These are phyloP conservation scores for Backusella liffmaniae DNA, from an alignment of 192 early-diverging fungal species.

Conservation along the genomic window DNA sequence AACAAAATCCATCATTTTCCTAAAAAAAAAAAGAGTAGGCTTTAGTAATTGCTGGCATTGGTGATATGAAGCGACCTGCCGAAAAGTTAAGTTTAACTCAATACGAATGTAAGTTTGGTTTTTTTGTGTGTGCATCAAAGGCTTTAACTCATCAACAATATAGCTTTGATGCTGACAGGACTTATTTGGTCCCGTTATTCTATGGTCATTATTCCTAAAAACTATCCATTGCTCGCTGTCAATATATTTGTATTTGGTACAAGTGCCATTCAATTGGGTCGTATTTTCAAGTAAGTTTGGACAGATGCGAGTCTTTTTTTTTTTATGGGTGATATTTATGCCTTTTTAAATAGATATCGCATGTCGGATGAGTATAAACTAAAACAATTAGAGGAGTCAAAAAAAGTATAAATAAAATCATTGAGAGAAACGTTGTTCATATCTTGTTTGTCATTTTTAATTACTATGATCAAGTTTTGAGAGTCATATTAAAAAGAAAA, in stretches of 20 bases:
- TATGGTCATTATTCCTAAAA: slow-evolving; percentile 87
- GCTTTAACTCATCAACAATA: no score
- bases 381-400: background rate
- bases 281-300: slow-evolving; percentile 65
- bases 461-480: no score
- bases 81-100: slow-evolving; percentile 85
- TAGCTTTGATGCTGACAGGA: slow-evolving; percentile 90
- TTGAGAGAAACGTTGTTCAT: background rate
- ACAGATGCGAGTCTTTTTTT: background rate
- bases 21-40: slow-evolving; percentile 48
- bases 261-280: slow-evolving; percentile 78
- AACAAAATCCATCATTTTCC: background rate
- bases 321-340: background rate
- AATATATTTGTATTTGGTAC: slow-evolving; percentile 93
- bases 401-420: slow-evolving; percentile 2
- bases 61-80: slow-evolving; percentile 84
- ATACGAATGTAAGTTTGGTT: slow-evolving; percentile 52
- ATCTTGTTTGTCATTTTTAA: background rate
- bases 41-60: slow-evolving; percentile 88
- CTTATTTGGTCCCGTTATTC: slow-evolving; percentile 96
- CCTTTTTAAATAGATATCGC: slow-evolving; percentile 29
- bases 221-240: slow-evolving; percentile 84
- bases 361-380: slow-evolving; percentile 39
- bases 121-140: background rate
- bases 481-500: no score